Conservation (phyloP, 805 yeast species). For the Saccharomycopsis capsularis region DNA sequence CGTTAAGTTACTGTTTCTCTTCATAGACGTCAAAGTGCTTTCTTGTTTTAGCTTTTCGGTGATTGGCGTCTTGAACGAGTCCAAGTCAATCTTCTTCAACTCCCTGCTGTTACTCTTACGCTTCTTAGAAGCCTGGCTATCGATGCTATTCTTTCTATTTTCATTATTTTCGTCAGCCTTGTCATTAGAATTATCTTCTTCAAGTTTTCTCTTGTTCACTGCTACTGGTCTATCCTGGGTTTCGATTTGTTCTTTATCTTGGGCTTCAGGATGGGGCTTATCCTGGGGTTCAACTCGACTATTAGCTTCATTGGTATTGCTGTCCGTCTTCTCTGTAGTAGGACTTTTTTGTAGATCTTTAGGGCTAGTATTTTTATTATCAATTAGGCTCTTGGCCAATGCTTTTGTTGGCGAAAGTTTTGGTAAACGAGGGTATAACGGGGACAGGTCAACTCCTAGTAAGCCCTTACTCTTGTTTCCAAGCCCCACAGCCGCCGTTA, state of each 20-base stretch:
- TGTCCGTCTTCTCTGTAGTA: neutral
- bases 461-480: neutral
- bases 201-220: neutral
- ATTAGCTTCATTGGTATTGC: neutral
- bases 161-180: neutral
- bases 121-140: neutral
- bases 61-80: conserved; percentile 9
- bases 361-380: too few species aligned
- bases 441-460: neutral
- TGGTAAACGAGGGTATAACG: neutral
- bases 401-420: neutral
- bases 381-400: neutral
- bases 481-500: neutral
- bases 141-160: neutral
- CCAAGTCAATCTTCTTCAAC: neutral
- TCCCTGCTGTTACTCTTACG: conserved; percentile 4
- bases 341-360: neutral
- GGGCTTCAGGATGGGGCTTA: too few species aligned
- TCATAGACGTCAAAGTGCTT: conserved; percentile 9
- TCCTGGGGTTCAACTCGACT: too few species aligned
- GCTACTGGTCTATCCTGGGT: neutral
- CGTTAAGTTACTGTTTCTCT: conserved; percentile 19
- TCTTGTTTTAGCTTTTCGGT: conserved; percentile 10
- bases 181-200: neutral
- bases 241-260: neutral